Evolutionary conservation across 1,284 basidiomycete species (phyloP), one percentile per base, ranked within the genome.

Genomic region (Rhodofomes roseus): DNA sequence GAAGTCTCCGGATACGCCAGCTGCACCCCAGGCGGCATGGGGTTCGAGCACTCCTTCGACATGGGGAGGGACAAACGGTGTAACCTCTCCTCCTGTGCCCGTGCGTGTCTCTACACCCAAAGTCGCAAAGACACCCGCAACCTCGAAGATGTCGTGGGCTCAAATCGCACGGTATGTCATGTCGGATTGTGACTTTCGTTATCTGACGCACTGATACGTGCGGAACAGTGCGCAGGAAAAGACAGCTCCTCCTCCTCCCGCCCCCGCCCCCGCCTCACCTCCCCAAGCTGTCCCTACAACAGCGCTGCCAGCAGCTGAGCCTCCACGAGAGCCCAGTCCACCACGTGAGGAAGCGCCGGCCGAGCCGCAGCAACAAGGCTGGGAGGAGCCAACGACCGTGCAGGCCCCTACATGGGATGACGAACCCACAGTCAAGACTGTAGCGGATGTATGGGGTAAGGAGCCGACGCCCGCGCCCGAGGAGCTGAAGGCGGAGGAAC

Each of bases 111-210:
- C 69, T 52, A 54, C 62, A 18, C 62, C 66, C 31, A 76, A 74
- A 61, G 69, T 65, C 9, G 71, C 76, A n/a, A 90, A 85, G 74
- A 77, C 79, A 7, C 87, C 87, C 52, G 83, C 84, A 36, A 86
- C 84, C 12, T 83, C 87, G 12, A 90, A 90, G 75, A 72, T 89
- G 59, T 90, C 90, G 41, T 91, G 90, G 89, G 90, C 90, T 23
- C 87, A 92, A 68, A 80, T 92, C 70, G 89, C 90, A 64, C 79
- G 85, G 89, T 86, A 18, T 25, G 0, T 29, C 25, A 56, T 20
- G 18, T 46, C 18, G 12, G 18, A 56, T 23, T n/a, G 14, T 22
- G 20, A 8, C 11, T 22, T n/a, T 52, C 43, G n/a, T 23, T 51
- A 34, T 34, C n/a, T n/a, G n/a, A n/a, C n/a, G n/a, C n/a, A 34